Conservation (phyloP, 257 asterid species). For the Solanum dulcamara region DNA sequence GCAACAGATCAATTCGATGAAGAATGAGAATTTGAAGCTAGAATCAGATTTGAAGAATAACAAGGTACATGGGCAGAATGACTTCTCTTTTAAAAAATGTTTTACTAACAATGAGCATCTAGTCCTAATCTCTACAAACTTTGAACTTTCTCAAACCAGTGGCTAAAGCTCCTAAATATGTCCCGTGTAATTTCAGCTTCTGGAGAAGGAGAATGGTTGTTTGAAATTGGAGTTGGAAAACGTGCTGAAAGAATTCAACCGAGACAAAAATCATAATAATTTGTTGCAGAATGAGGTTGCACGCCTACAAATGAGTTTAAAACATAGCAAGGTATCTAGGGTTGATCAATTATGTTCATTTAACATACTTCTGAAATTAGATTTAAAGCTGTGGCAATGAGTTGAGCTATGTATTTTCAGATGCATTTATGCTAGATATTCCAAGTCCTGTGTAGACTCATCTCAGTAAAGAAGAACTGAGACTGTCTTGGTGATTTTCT, state of each 20-base stretch:
- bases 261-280: constrained; percentile 39
- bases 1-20: constrained; percentile 24
- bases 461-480: neutral
- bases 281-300: constrained; percentile 39
- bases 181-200: constrained; percentile 22
- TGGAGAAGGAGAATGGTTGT: constrained; percentile 54
- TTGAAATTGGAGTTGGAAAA: constrained; percentile 38
- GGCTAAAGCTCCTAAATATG: neutral
- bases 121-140: neutral
- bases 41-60: constrained; percentile 18
- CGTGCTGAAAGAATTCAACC: constrained; percentile 32
- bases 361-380: neutral
- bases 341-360: neutral
- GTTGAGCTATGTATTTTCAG: neutral
- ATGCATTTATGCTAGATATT: neutral
- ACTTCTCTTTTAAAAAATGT: neutral
- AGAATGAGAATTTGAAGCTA: constrained; percentile 31
- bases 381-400: neutral
- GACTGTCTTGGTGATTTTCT: neutral
- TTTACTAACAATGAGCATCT: neutral
- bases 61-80: constrained; percentile 21
- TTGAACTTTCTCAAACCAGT: neutral
- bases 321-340: constrained; percentile 43
- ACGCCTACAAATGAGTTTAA: constrained; percentile 33
- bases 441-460: neutral